phyloP scores from a whole-genome alignment of 163 green algal species.

The Botryococcus braunii region DNA sequence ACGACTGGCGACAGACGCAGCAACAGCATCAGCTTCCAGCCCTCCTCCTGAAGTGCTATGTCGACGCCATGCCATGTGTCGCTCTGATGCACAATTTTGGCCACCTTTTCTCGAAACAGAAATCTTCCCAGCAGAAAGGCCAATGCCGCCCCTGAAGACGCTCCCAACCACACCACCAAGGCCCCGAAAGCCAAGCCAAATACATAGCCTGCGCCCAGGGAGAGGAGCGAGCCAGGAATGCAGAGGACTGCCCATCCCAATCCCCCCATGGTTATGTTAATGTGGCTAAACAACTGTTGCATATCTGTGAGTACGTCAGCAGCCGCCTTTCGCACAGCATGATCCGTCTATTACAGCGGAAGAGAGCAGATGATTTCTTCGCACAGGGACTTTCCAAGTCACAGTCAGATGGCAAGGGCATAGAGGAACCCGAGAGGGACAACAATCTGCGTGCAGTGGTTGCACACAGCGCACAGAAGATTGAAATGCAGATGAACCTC shows the following conservation, averaged over 20 bases:
- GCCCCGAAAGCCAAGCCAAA: conserved; percentile 9
- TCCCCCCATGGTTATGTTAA: too few species aligned
- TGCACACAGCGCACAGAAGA: too few species aligned
- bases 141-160: not conserved
- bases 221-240: conserved; percentile 7
- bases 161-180: conserved; percentile 9
- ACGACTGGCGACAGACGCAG: conserved; percentile 35
- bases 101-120: not conserved
- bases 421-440: too few species aligned
- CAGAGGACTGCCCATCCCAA: conserved; percentile 12
- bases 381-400: too few species aligned
- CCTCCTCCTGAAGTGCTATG: not conserved
- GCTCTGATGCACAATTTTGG: not conserved
- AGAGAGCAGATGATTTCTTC: too few species aligned
- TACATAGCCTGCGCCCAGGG: conserved; percentile 9
- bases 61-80: not conserved
- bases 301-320: too few species aligned
- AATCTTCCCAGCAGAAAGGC: conserved; percentile 6
- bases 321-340: too few species aligned
- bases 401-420: too few species aligned
- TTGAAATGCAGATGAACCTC: too few species aligned
- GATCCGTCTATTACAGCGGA: too few species aligned
- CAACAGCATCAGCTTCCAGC: conserved; percentile 34
- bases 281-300: too few species aligned
- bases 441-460: too few species aligned